Conservation (phyloP, 169 alveolate species). For the Eimeria necatrix region DNA sequence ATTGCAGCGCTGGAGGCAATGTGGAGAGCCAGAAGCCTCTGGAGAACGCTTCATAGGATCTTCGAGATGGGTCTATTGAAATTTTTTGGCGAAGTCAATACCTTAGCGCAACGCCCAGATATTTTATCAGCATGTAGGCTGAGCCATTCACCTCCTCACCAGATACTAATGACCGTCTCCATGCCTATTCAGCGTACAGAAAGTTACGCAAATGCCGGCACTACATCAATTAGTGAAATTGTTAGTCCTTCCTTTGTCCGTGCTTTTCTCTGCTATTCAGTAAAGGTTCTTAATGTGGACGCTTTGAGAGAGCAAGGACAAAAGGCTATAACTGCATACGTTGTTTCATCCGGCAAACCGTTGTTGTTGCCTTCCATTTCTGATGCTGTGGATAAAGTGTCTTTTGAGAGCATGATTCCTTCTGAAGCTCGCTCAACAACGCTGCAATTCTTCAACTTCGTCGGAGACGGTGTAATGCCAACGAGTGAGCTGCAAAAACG, state of each 20-base stretch:
- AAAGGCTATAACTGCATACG: slow-evolving; percentile 17
- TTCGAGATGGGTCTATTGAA: slow-evolving; percentile 5
- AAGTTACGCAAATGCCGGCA: not conserved
- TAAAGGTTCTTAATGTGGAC: slow-evolving; percentile 4
- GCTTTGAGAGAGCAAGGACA: slow-evolving; percentile 40
- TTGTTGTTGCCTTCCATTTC: slow-evolving; percentile 46
- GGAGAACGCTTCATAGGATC: slow-evolving; percentile 64
- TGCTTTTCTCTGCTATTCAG: not conserved
- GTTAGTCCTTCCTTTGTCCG: not conserved
- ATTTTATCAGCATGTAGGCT: slow-evolving; percentile 13
- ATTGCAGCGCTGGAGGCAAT: slow-evolving; percentile 74
- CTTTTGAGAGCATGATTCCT: not conserved
- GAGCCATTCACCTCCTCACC: not conserved
- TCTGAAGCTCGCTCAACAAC: not conserved
- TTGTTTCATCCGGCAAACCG: not conserved
- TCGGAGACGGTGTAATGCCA: slow-evolving; percentile 46
- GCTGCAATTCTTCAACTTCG: slow-evolving; percentile 7
- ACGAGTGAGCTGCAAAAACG: not conserved
- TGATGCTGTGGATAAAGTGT: slow-evolving; percentile 12
- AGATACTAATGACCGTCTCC: too few species aligned
- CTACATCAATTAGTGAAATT: too few species aligned
- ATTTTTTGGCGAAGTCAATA: slow-evolving; percentile 41
- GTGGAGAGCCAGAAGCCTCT: slow-evolving; percentile 68
- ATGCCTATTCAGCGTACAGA: not conserved
- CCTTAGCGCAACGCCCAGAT: slow-evolving; percentile 53